These are phyloP conservation scores for Saccharum hybrid DNA, from an alignment of 202 grass and related monocot species.

Conservation along the genomic window DNA sequence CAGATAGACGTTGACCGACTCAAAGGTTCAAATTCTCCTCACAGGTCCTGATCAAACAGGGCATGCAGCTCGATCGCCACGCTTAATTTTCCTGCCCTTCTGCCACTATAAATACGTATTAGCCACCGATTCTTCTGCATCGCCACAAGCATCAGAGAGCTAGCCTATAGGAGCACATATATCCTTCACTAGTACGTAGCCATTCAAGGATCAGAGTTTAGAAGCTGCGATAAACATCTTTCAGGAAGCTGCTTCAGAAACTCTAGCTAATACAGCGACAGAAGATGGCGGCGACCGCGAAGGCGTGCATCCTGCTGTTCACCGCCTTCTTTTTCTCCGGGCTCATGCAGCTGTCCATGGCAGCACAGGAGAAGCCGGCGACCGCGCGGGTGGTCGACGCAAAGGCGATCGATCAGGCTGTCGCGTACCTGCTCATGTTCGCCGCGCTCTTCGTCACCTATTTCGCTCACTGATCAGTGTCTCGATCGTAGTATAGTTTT, in stretches of 20 bases:
- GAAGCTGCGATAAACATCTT: background rate
- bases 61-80: slow-evolving; percentile 14
- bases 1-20: slow-evolving; percentile 29
- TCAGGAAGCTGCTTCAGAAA: background rate
- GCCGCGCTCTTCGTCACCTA: slow-evolving; percentile 46
- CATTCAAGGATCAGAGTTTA: background rate
- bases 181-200: background rate
- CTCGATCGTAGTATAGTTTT: background rate
- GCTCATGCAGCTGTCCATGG: slow-evolving; percentile 44
- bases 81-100: background rate
- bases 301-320: slow-evolving; percentile 37
- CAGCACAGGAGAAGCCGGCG: slow-evolving; percentile 26
- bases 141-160: background rate
- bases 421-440: slow-evolving; percentile 45
- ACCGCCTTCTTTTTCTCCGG: slow-evolving; percentile 39
- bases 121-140: background rate
- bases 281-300: slow-evolving; percentile 29
- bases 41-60: slow-evolving; percentile 38
- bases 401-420: slow-evolving; percentile 32
- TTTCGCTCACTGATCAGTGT: slow-evolving; percentile 18
- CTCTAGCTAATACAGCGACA: background rate
- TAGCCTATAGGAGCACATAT: background rate
- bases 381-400: background rate
- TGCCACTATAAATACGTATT: slow-evolving; percentile 35
- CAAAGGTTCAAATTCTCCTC: background rate